Evolutionary conservation across 192 early-diverging fungal genomes (phyloP).

Genomic region (Mortierella hygrophila): DNA sequence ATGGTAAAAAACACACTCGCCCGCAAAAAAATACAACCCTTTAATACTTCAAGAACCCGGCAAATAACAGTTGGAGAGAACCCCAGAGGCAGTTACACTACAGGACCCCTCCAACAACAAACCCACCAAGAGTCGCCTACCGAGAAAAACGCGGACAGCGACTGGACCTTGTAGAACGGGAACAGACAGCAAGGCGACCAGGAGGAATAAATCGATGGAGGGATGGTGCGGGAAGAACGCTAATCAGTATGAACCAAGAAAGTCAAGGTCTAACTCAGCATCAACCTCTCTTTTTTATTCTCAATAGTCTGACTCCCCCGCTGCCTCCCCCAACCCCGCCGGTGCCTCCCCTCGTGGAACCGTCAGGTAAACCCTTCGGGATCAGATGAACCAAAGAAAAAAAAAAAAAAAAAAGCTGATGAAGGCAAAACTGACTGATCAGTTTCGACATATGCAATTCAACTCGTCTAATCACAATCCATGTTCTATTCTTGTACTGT

Average conservation of each 20-base stretch:
- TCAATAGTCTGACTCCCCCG: slow-evolving; percentile 50
- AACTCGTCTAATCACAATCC: background rate
- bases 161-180: no score
- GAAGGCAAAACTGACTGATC: background rate
- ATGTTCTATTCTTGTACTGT: background rate
- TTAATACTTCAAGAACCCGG: background rate
- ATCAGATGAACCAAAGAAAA: background rate
- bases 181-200: no score
- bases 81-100: no score
- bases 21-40: background rate
- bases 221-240: no score
- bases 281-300: background rate
- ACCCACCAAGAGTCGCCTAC: no score
- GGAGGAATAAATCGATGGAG: no score
- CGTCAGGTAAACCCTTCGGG: slow-evolving; percentile 22
- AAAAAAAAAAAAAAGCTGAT: background rate
- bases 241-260: no score
- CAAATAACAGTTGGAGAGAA: no score
- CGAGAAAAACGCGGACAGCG: no score
- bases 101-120: no score
- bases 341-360: slow-evolving; percentile 49
- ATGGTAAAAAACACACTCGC: background rate
- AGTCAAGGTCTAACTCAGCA: no score
- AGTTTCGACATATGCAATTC: no score
- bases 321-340: slow-evolving; percentile 50